A percentile compares a stretch with the other conserved stretches of the same genome.
phyloP scores from a whole-genome alignment of 306 rosid species.

The Sophora flavescens region DNA sequence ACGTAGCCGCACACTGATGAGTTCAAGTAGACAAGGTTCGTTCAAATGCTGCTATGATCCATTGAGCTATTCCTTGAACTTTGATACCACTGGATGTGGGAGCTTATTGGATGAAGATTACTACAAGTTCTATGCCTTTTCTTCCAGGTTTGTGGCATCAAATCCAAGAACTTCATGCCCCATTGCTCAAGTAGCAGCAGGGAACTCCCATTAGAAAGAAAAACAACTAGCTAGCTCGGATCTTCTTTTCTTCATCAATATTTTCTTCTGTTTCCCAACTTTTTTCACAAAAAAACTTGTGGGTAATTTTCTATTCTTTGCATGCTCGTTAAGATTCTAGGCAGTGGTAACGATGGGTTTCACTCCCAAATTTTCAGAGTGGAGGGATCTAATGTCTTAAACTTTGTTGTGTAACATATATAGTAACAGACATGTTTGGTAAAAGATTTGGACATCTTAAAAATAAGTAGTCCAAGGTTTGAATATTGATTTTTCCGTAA shows the following conservation, averaged over 20 bases:
- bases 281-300: neutral
- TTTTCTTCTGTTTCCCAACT: neutral
- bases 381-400: slow-evolving; percentile 1
- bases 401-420: slow-evolving; percentile 6
- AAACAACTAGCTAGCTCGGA: neutral
- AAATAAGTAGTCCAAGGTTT: no score
- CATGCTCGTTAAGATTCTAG: neutral
- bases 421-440: neutral
- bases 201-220: slow-evolving; percentile 44
- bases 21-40: slow-evolving; percentile 45
- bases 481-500: no score
- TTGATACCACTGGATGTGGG: slow-evolving; percentile 73
- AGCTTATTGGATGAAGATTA: slow-evolving; percentile 71
- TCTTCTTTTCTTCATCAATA: neutral
- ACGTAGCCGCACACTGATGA: slow-evolving; percentile 38
- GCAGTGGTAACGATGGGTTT: slow-evolving; percentile 11
- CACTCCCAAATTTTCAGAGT: slow-evolving; percentile 15
- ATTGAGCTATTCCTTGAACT: slow-evolving; percentile 81
- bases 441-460: no score
- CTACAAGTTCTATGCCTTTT: slow-evolving; percentile 76
- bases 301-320: neutral
- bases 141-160: slow-evolving; percentile 76
- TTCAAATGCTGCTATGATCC: slow-evolving; percentile 84
- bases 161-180: slow-evolving; percentile 57
- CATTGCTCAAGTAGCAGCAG: slow-evolving; percentile 37